A percentile compares a stretch with the other conserved stretches of the same genome.
Evolutionary conservation across 805 yeast genomes (phyloP).

Genomic region (Saccharomycopsis selenospora): DNA sequence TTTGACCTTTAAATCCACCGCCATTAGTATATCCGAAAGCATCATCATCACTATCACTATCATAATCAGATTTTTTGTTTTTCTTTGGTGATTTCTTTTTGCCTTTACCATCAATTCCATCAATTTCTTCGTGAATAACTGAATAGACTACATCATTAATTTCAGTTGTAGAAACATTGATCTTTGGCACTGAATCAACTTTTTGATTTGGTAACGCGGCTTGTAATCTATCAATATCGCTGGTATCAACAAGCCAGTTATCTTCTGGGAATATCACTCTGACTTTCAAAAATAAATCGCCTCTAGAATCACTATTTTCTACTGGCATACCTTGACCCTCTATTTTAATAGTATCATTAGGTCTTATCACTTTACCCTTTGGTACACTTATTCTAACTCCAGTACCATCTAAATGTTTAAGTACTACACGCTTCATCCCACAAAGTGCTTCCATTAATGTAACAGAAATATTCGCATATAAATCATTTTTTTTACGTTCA

Average conservation of each 20-base stretch:
- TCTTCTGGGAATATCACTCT: conserved; percentile 77
- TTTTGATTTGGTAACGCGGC: conserved; percentile 43
- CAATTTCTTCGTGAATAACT: conserved; percentile 22
- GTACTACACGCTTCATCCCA: conserved; percentile 61
- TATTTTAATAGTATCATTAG: conserved; percentile 61
- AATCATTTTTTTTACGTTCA: conserved; percentile 53
- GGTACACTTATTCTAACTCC: conserved; percentile 58
- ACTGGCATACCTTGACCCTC: conserved; percentile 82
- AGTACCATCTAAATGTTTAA: conserved; percentile 76
- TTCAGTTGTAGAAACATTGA: conserved; percentile 26
- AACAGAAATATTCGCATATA: conserved; percentile 52
- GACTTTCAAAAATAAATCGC: conserved; percentile 66
- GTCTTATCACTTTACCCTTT: conserved; percentile 73
- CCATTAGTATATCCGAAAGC: conserved; percentile 21
- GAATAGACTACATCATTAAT: conserved; percentile 27
- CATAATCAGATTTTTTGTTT: conserved; percentile 21
- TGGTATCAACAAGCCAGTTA: conserved; percentile 73
- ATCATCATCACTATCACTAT: conserved; percentile 15
- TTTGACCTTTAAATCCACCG: conserved; percentile 20
- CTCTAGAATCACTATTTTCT: conserved; percentile 35
- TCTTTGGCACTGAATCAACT: conserved; percentile 5
- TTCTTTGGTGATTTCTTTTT: background rate
- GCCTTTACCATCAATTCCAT: background rate
- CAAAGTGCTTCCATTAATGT: conserved; percentile 77
- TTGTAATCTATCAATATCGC: conserved; percentile 49